Conservation (phyloP, 129 eudicot genomes). For the Ambrosia trifida region DNA sequence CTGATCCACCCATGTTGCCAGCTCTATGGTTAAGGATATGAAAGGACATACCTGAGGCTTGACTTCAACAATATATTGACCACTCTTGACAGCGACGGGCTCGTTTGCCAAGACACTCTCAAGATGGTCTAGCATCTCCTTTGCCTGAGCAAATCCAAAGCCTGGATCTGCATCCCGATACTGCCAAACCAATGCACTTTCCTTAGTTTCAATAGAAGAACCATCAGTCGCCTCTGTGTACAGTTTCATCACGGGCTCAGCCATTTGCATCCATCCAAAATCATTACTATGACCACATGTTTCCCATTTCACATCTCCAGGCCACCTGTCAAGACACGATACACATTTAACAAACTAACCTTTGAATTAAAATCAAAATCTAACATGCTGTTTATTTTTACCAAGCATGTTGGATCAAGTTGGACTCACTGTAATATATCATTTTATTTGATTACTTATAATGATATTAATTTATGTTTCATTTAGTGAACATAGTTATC, state of each 20-base stretch:
- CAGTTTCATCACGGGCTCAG: conserved; percentile 77
- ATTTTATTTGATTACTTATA: conserved; percentile 3
- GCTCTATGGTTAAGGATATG: not conserved
- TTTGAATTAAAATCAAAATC: not conserved
- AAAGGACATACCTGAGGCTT: conserved; percentile 73
- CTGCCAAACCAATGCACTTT: conserved; percentile 94
- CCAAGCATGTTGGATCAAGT: no score
- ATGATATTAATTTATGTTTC: not conserved
- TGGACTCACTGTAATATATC: not conserved
- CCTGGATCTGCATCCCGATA: conserved; percentile 84
- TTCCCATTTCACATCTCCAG: conserved; percentile 69
- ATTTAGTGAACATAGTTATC: conserved; percentile 1
- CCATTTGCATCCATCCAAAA: conserved; percentile 84
- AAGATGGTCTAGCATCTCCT: conserved; percentile 85
- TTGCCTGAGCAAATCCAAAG: conserved; percentile 87
- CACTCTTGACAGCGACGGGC: conserved; percentile 89
- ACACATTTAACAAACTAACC: not conserved
- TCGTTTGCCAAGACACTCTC: conserved; percentile 92
- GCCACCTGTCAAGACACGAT: conserved; percentile 50
- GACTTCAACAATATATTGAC: conserved; percentile 89
- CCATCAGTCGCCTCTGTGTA: conserved; percentile 92
- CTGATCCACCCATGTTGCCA: not conserved
- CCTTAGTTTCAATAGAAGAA: conserved; percentile 69
- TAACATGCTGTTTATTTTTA: not conserved
- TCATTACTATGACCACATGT: conserved; percentile 62